Percentiles rank a stretch among this genome's conserved stretches.
These are phyloP conservation scores for Neurospora africana DNA, from an alignment of 495 filamentous ascomycete species.

Conservation along the genomic window DNA sequence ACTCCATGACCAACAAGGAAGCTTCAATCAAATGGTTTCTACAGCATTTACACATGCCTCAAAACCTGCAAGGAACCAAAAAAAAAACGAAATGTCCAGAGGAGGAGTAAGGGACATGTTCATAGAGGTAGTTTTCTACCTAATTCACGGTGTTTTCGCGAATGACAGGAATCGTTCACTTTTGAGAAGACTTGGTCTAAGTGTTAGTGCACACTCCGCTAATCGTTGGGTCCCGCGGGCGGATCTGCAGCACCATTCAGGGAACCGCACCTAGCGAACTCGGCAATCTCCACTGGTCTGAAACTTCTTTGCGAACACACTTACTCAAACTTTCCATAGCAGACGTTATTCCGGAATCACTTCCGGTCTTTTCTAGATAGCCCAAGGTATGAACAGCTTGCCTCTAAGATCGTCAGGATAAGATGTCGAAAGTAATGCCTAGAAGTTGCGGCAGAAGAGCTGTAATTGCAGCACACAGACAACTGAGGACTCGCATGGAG, in stretches of 20 bases:
- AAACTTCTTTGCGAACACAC: background rate
- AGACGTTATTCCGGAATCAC: background rate
- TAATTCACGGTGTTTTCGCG: background rate
- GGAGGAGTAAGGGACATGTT: too few relatives aligned
- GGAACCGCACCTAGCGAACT: background rate
- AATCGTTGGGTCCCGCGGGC: background rate
- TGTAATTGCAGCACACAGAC: background rate
- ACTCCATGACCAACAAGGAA: background rate
- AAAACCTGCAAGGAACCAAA: too few relatives aligned
- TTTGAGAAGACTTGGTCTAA: background rate
- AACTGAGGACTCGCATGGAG: background rate
- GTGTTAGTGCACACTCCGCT: background rate
- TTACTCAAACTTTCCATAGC: background rate
- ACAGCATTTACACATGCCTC: too few relatives aligned
- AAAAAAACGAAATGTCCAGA: too few relatives aligned
- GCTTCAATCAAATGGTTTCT: background rate
- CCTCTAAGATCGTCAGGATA: background rate
- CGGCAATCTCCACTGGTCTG: background rate
- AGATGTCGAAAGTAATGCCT: background rate
- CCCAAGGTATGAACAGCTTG: background rate
- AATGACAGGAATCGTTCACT: background rate
- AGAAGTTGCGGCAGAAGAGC: too few relatives aligned
- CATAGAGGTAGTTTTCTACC: too few relatives aligned
- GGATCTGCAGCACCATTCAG: background rate
- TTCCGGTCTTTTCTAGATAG: background rate